phyloP scores from a whole-genome alignment of 2,329 filamentous ascomycete species.

The Fusarium nygamai region DNA sequence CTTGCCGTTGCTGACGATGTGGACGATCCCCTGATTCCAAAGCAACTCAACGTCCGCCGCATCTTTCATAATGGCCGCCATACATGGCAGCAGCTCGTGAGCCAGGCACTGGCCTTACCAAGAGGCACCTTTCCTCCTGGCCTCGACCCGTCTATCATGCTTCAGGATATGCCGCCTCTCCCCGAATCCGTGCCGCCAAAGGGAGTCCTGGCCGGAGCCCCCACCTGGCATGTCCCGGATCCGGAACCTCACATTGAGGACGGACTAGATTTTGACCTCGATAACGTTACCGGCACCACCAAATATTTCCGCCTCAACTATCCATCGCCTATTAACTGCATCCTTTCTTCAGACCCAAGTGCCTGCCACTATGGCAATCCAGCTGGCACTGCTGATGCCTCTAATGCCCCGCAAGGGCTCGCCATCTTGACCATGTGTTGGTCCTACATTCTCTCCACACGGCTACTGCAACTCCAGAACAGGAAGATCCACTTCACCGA shows the following conservation, averaged over 20 bases:
- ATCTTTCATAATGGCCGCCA: constrained; percentile 33
- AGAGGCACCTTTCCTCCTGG: constrained; percentile 35
- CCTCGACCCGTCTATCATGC: constrained; percentile 37
- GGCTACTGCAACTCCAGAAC: constrained; percentile 42
- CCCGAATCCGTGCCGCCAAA: constrained; percentile 35
- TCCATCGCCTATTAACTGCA: constrained; percentile 34
- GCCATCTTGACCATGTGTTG: constrained; percentile 43
- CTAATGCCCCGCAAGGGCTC: constrained; percentile 38
- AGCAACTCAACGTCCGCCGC: constrained; percentile 31
- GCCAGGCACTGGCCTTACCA: constrained; percentile 29
- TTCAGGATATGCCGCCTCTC: constrained; percentile 41
- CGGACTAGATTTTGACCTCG: constrained; percentile 30
- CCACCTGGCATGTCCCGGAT: constrained; percentile 40
- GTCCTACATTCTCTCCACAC: constrained; percentile 44
- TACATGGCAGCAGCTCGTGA: constrained; percentile 38
- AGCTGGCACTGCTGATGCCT: constrained; percentile 23
- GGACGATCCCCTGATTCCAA: constrained; percentile 38
- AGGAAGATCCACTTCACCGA: constrained; percentile 39
- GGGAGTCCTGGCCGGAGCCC: constrained; percentile 40
- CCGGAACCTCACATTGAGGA: constrained; percentile 25
- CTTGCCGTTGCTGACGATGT: constrained; percentile 25
- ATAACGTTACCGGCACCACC: constrained; percentile 36
- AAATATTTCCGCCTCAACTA: constrained; percentile 43
- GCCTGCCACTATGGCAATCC: constrained; percentile 34
- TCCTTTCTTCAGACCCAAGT: constrained; percentile 33